Percentiles rank a stretch among this genome's conserved stretches.
phyloP scores from a whole-genome alignment of 768 basidiomycete species.

The Hydnum rufescens region DNA sequence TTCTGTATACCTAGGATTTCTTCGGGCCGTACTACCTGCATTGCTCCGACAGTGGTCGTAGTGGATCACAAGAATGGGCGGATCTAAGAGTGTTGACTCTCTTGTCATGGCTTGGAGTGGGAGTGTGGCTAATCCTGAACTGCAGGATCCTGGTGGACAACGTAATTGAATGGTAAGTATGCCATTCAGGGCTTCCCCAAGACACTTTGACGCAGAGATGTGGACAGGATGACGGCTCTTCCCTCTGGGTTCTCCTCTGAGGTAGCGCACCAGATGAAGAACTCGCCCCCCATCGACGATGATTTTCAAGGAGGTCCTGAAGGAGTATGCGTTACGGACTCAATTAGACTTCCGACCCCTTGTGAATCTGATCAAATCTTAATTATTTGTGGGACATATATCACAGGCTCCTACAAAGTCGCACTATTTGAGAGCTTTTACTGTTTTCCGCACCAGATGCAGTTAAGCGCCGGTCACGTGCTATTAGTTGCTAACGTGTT shows the following conservation, averaged over 20 bases:
- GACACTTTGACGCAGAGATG: not conserved
- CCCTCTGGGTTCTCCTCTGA: slow-evolving; percentile 66
- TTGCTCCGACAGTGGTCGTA: no score
- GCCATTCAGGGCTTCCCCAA: not conserved
- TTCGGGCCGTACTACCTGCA: no score
- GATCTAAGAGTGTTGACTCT: not conserved
- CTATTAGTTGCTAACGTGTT: no score
- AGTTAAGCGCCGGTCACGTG: no score
- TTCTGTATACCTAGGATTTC: no score
- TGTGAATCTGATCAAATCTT: no score
- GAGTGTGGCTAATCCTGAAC: not conserved
- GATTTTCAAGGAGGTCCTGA: slow-evolving; percentile 26
- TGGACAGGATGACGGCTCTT: slow-evolving; percentile 50
- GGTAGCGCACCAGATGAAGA: slow-evolving; percentile 37
- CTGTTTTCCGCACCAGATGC: no score
- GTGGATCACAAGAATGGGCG: not conserved
- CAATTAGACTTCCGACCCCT: no score
- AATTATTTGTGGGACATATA: no score
- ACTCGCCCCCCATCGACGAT: slow-evolving; percentile 25
- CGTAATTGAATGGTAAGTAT: slow-evolving; percentile 49
- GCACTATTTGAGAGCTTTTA: no score
- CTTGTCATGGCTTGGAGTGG: not conserved
- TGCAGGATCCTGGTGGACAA: slow-evolving; percentile 56
- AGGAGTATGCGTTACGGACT: no score
- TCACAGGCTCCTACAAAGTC: no score